Base-by-base conservation (phyloP, 2,329 filamentous ascomycete species). In the Bipolaris cookei region DNA sequence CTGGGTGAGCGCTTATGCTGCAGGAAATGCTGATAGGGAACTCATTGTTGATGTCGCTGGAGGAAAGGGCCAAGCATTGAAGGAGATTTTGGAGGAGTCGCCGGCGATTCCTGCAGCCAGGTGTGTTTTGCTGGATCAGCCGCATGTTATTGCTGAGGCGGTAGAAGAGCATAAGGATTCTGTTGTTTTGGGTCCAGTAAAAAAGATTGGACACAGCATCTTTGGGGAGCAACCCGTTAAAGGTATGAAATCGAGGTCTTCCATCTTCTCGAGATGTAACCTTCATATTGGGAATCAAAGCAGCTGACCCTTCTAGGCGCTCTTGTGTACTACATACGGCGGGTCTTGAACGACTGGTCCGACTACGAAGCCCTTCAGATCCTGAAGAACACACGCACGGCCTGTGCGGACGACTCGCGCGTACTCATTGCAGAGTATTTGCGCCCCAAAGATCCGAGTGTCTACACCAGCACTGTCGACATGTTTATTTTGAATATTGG, bases 401-500 rank as follows among this genome's bases (percentile, higher is more conserved):
- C 54, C 8, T 57, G 54, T 44, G 43, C 50, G 14, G 13, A 47
- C 3, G 54, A 57, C 8, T 57, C 54, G 20, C 54, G 54, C 16
- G 44, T 57, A 21, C 44, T 57, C 25, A 44, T 57, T 28, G 50
- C 54, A 10, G 54, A 57, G 38, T 47, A 57, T 28, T 16, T 57
- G 35, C 37, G 34, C 11, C 50, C 50, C 16, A 43, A 54, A 38
- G 28, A 57, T 28, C 49, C 54, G 2, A 47, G 42, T 35, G 50
- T 57, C 10, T 37, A 54, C 28, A 47, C 43, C 14, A 47, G 54
- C 38, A 49, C 50, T 3, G 44, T 57, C 38, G 50, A 57, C 18
- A 47, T 57, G 42, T 57, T 57, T 50, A 57, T 54, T 20, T 11
- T 57, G 13, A 57, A 57, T 43, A 47, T 57, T 34, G 54, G 50